Evolutionary conservation across 2,329 filamentous ascomycete genomes (phyloP).

Genomic region (Ceratocystiopsis brevicomis): DNA sequence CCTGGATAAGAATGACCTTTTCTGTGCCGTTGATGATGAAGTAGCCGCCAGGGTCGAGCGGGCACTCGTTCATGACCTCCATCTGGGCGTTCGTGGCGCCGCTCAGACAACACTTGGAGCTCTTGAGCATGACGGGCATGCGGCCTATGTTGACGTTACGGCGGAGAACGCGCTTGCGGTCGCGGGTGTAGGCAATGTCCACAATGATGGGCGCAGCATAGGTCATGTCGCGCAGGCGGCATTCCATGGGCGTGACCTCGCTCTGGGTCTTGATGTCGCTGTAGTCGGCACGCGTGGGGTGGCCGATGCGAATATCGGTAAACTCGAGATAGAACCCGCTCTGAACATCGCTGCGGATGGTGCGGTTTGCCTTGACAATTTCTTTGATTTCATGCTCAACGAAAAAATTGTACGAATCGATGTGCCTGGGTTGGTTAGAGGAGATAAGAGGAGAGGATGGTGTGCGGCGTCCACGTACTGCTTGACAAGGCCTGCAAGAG

Average conservation of each 20-base stretch:
- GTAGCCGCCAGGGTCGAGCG: constrained; percentile 88
- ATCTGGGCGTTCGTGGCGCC: constrained; percentile 74
- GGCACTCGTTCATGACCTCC: constrained; percentile 86
- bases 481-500: constrained; percentile 52
- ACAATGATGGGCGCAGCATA: constrained; percentile 89
- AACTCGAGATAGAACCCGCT: constrained; percentile 86
- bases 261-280: constrained; percentile 50
- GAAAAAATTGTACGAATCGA: constrained; percentile 98
- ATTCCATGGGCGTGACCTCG: constrained; percentile 87
- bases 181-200: constrained; percentile 77
- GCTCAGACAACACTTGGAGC: constrained; percentile 74
- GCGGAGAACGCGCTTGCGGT: constrained; percentile 54
- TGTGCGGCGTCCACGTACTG: constrained; percentile 32
- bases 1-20: constrained; percentile 96
- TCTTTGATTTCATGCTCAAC: constrained; percentile 93
- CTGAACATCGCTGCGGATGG: constrained; percentile 80
- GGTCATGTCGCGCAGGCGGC: constrained; percentile 89
- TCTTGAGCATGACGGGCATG: constrained; percentile 92
- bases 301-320: constrained; percentile 73
- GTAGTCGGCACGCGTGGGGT: constrained; percentile 60
- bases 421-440: constrained; percentile 35
- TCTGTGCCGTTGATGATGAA: constrained; percentile 96
- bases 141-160: constrained; percentile 68
- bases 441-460: not conserved
- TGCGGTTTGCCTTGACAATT: constrained; percentile 80